Evolutionary conservation across 2,329 filamentous ascomycete species (phyloP).

Genomic region (Xylaria sp.): DNA sequence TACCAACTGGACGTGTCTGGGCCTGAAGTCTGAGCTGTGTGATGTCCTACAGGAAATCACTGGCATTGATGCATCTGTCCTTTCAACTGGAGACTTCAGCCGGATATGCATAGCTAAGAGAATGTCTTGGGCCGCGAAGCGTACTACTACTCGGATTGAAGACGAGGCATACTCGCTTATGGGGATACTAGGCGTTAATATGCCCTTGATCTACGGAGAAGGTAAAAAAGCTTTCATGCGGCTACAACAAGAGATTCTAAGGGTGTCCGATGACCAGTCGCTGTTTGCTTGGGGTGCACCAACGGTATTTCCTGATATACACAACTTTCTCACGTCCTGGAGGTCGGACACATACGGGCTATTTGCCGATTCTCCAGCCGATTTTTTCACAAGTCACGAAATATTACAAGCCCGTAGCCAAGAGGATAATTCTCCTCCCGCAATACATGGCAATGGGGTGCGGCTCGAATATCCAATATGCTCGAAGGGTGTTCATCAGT

Average conservation of each 20-base stretch:
- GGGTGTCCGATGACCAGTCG: slow-evolving; percentile 35
- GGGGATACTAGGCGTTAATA: slow-evolving; percentile 31
- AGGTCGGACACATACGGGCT: slow-evolving; percentile 8
- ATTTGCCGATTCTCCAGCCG: slow-evolving; percentile 22
- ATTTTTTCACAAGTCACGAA: slow-evolving; percentile 21
- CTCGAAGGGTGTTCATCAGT: slow-evolving; percentile 3
- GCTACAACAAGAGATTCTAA: slow-evolving; percentile 37
- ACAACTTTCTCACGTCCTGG: not conserved
- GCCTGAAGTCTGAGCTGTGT: slow-evolving; percentile 5
- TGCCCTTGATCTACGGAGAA: slow-evolving; percentile 38
- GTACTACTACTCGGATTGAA: slow-evolving; percentile 32
- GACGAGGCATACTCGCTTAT: slow-evolving; percentile 32
- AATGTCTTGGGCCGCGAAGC: slow-evolving; percentile 38
- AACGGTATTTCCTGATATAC: slow-evolving; percentile 20
- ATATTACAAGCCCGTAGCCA: slow-evolving; percentile 4
- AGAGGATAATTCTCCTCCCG: slow-evolving; percentile 15
- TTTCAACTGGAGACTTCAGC: slow-evolving; percentile 1
- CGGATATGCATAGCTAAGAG: slow-evolving; percentile 5
- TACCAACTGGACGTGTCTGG: slow-evolving; percentile 10
- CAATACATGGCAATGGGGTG: slow-evolving; percentile 21
- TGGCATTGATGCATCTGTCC: slow-evolving; percentile 13
- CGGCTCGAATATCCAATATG: slow-evolving; percentile 25
- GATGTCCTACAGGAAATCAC: slow-evolving; percentile 14
- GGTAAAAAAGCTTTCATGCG: slow-evolving; percentile 31
- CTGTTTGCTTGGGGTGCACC: slow-evolving; percentile 35